Percentiles rank a stretch among this genome's conserved stretches.
Evolutionary conservation across 768 basidiomycete species (phyloP).

Genomic region (Pleurotus eryngii): DNA sequence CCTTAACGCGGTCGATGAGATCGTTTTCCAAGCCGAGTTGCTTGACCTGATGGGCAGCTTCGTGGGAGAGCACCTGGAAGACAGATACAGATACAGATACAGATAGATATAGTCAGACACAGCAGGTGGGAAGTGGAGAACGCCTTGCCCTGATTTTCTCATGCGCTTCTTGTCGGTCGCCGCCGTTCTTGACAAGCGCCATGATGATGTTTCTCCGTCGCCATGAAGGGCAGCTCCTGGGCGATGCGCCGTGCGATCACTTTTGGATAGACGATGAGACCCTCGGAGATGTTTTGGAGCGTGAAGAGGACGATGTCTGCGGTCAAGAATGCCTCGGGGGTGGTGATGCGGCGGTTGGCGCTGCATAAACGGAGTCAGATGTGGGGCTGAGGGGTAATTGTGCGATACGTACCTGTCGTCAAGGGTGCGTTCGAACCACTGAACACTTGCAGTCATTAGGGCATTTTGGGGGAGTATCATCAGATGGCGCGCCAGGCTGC

Average conservation of each 20-base stretch:
- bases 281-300: conserved; percentile 94
- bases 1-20: conserved; percentile 81
- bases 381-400: background rate
- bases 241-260: conserved; percentile 90
- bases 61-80: conserved; percentile 81
- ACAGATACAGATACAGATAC: too few species aligned
- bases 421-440: conserved; percentile 98
- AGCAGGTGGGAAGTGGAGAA: background rate
- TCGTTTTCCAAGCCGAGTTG: conserved; percentile 94
- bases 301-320: conserved; percentile 96
- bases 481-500: conserved; percentile 92
- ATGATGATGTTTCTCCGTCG: conserved; percentile 99
- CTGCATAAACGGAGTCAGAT: conserved; percentile 34
- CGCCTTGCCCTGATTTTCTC: conserved; percentile 81
- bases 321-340: conserved; percentile 96
- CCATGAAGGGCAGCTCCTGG: conserved; percentile 99
- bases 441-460: conserved; percentile 89
- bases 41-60: conserved; percentile 93
- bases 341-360: conserved; percentile 93
- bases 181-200: conserved; percentile 93
- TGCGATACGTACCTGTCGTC: conserved; percentile 73
- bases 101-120: background rate
- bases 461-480: conserved; percentile 97
- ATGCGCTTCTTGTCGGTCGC: conserved; percentile 95
- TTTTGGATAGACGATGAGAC: conserved; percentile 97